Base-by-base conservation (phyloP, 2,329 filamentous ascomycete genomes). In the Aspergillus floridensis region DNA sequence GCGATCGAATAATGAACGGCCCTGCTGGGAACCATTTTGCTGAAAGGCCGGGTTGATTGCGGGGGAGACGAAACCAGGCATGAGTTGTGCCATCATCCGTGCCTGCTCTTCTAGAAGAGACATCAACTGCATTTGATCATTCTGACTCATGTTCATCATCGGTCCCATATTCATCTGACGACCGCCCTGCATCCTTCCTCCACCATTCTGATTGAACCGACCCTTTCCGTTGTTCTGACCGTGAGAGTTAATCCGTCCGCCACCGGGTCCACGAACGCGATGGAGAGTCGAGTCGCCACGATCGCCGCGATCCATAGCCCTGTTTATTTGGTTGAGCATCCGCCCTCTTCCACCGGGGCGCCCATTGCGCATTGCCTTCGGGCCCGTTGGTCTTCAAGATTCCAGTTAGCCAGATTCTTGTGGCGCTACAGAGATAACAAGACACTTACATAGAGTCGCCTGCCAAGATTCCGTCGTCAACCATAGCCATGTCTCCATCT, bases 341-440 rank as follows among this genome's bases (percentile, higher is more conserved):
- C 91, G 87, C 74, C 92, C 92, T 60, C 91, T 87, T 57, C 86
- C 83, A 57, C 82, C 80, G 58, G 83, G 81, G 66, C 81, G 85
- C 55, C 86, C 86, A 73, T 89, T 91, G 70, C 95, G 90, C 92
- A 98, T 96, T 35, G 93, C 92, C 74, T 93, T 95, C 19, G 95
- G 95, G 58, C 93, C 95, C 54, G 92, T 98, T 10, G 95, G 95
- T 71, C 93, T 97, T 70, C 60, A 44, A 10, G 56, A 53, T 35
- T 38, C 8, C 50, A 35, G 21, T 59, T 85, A 76, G 84, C 80
- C 44, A 6, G 19, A 47, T 16, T n/a, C 52, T 4, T 35, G 16
- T 35, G n/a, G 26, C 19, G 2, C 16, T n/a, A 24, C 16, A 57
- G 22, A 32, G 22, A 29, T 21, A 31, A 35, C 29, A 31, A n/a